Conservation (phyloP, 495 filamentous ascomycete species). For the Lepraria neglecta region DNA sequence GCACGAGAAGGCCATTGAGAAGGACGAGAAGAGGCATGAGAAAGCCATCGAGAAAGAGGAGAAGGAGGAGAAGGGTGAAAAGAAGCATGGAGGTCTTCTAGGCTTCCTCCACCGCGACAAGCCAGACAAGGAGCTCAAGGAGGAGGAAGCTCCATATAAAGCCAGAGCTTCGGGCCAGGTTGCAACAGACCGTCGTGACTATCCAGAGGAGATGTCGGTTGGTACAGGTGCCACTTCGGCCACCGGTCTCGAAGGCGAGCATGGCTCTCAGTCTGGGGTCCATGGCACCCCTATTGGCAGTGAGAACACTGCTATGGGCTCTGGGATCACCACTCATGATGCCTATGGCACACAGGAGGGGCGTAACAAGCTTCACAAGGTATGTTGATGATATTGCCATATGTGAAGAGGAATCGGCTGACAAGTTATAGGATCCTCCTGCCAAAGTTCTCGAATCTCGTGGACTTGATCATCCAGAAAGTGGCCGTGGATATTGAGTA, state of each 20-base stretch:
- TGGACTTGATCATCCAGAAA: constrained; percentile 6
- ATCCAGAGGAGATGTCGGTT: constrained; percentile 20
- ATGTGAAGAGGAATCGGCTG: neutral
- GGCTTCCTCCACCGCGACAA: constrained; percentile 27
- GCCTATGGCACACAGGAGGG: constrained; percentile 23
- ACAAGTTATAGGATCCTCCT: constrained; percentile 13
- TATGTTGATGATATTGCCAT: neutral
- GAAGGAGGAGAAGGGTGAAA: constrained; percentile 23
- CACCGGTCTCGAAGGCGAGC: constrained; percentile 13
- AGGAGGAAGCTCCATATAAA: constrained; percentile 23
- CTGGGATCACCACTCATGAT: constrained; percentile 23
- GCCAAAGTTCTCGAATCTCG: constrained; percentile 21
- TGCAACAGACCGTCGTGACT: neutral
- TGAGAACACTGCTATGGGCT: constrained; percentile 4
- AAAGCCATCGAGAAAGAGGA: constrained; percentile 20
- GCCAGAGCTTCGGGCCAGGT: neutral
- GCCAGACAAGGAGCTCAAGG: constrained; percentile 24
- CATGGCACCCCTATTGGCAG: constrained; percentile 15
- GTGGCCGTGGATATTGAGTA: neutral
- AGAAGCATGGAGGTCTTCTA: constrained; percentile 27
- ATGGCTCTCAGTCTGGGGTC: constrained; percentile 11
- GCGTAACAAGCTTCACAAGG: constrained; percentile 26
- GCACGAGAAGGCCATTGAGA: constrained; percentile 23
- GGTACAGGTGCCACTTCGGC: constrained; percentile 8
- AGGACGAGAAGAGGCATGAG: constrained; percentile 24